Evolutionary conservation across 768 basidiomycete genomes (phyloP), one percentile per base, ranked within the genome.

Genomic region (Naematelia aurantialba): DNA sequence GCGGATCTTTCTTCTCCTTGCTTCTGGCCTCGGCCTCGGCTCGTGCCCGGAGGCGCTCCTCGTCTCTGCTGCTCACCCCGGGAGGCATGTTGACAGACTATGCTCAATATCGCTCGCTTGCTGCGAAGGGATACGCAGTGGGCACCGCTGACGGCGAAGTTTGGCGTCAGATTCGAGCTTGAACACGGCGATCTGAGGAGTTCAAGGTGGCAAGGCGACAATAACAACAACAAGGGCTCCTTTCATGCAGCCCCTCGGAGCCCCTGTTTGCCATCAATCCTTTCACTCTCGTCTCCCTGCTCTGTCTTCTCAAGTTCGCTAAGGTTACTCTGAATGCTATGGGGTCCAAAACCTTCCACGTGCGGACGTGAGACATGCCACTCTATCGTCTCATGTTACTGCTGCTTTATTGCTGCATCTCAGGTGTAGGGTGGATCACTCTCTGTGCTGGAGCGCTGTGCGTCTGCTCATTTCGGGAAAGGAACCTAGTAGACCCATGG

Each of bases 11-110:
- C 48, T 66, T 59, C 25, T 60, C 50, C 39, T 60, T 60, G 19
- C 56, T 59, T 51, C 66, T 61, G 8, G 63, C 61, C 55, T 59
- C 55, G 1, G 61, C 59, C 31, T 63, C 66, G 2, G 52, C 67
- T 46, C 25, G n/a, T 8, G 46, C 19, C 8, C 25, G n/a, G 46
- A 21, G n/a, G 11, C 46, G n/a, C 8, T 8, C n/a, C 8, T 8
- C 8, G 10, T 21, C 25, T 47, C 8, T 5, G 11, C 19, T 26
- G 46, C 25, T 21, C 21, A 21, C n/a, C 8, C 25, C 46, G 8
- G 25, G 25, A 47, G 46, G 46, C 19, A 47, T 47, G 11, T 19
- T 47, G 46, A 47, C 8, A 21, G 8, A 10, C n/a, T 47, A 26
- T 44, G 42, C 19, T 44, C 12, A 44, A 12, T 44, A 44, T 44